phyloP scores from a whole-genome alignment of 257 asterid species.

The Dorcoceras hygrometricum region DNA sequence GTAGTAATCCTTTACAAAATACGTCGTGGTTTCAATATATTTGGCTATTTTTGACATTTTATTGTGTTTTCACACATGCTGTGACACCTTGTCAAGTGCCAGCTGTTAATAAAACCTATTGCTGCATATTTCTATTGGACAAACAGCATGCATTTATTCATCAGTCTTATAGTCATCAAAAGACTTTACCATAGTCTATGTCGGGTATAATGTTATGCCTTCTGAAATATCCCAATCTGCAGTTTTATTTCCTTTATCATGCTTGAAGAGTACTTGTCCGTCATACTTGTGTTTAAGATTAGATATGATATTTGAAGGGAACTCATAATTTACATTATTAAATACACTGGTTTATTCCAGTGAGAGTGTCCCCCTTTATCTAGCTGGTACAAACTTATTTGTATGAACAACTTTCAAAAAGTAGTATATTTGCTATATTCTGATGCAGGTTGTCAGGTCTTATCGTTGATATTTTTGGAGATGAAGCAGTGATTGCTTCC shows the following conservation, averaged over 20 bases:
- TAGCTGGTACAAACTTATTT: background rate
- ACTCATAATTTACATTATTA: background rate
- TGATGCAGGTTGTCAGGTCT: conserved; percentile 87
- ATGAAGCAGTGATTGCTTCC: conserved; percentile 89
- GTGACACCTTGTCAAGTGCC: background rate
- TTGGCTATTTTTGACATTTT: background rate
- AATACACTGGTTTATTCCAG: background rate
- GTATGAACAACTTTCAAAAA: conserved; percentile 1
- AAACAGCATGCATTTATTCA: background rate
- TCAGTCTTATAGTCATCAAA: background rate
- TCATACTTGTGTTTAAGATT: background rate
- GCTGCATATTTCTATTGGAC: background rate
- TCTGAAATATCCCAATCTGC: background rate
- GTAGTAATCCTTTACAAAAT: conserved; percentile 33
- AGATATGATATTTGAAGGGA: background rate
- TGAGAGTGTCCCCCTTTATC: background rate
- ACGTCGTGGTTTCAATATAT: background rate
- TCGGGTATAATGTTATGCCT: background rate
- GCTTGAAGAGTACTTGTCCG: background rate
- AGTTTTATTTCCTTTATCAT: too few relatives aligned
- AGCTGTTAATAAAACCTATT: background rate
- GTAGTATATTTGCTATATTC: conserved; percentile 7
- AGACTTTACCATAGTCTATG: background rate
- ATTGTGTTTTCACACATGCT: background rate
- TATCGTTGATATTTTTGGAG: conserved; percentile 50